A percentile compares a stretch with the other conserved stretches of the same genome.
These are phyloP conservation scores for Heterobasidion parviporum DNA, from an alignment of 1,284 basidiomycete genomes.

Conservation along the genomic window DNA sequence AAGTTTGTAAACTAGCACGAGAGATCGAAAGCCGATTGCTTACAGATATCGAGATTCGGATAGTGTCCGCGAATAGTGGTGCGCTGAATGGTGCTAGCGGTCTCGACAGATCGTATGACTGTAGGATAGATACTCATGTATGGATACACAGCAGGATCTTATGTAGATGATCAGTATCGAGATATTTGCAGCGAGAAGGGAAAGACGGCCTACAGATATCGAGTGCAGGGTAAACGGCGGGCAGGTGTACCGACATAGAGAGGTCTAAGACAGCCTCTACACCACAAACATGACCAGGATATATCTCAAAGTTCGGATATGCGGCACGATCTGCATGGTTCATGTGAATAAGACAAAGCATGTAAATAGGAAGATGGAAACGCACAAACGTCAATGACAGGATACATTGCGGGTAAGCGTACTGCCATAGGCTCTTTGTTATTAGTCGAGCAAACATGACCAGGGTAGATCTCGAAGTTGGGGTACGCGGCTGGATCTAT, in stretches of 20 bases:
- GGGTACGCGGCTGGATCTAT: slow-evolving; percentile 7
- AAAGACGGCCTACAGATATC: slow-evolving; percentile 4
- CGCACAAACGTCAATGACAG: slow-evolving; percentile 9
- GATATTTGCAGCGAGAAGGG: neutral
- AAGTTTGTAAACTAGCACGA: neutral
- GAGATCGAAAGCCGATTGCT: neutral
- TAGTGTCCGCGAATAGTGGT: neutral
- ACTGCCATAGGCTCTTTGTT: neutral
- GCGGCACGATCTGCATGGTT: slow-evolving; percentile 27
- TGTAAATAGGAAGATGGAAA: neutral
- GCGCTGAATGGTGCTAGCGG: too few relatives aligned
- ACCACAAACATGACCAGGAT: slow-evolving; percentile 14
- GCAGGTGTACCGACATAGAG: neutral
- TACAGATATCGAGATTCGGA: neutral
- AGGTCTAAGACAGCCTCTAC: neutral
- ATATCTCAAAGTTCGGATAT: slow-evolving; percentile 29
- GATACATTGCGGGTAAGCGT: slow-evolving; percentile 4
- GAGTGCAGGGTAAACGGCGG: slow-evolving; percentile 3
- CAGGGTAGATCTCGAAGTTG: slow-evolving; percentile 10
- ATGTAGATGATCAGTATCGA: neutral
- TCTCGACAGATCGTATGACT: neutral
- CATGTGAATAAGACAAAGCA: slow-evolving; percentile 4
- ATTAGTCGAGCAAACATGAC: neutral
- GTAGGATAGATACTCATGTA: neutral
- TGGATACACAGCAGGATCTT: neutral